These are phyloP conservation scores for Claviceps arundinis DNA, from an alignment of 2,329 filamentous ascomycete genomes.

Conservation along the genomic window DNA sequence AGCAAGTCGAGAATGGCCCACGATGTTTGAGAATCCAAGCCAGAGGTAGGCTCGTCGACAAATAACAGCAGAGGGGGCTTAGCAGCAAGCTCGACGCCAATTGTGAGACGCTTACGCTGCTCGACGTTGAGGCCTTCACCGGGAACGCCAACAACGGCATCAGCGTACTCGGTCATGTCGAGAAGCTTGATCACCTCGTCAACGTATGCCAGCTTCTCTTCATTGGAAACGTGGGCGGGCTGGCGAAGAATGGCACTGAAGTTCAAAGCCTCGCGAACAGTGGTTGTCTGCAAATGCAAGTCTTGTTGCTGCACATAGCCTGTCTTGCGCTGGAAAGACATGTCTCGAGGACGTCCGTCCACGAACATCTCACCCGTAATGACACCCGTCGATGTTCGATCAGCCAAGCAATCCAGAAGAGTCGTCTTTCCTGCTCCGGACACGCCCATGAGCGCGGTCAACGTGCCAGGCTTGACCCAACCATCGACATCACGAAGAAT, in stretches of 20 bases:
- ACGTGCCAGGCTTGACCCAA: constrained; percentile 84
- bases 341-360: constrained; percentile 53
- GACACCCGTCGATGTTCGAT: constrained; percentile 77
- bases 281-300: constrained; percentile 71
- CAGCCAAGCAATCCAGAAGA: constrained; percentile 72
- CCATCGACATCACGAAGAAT: constrained; percentile 80
- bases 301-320: constrained; percentile 91
- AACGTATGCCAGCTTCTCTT: constrained; percentile 77
- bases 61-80: constrained; percentile 84
- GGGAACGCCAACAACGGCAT: constrained; percentile 80
- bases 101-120: constrained; percentile 67
- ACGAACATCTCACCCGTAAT: constrained; percentile 72
- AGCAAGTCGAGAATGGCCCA: constrained; percentile 85
- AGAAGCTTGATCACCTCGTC: constrained; percentile 83
- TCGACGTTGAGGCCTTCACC: constrained; percentile 71
- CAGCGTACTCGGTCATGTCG: constrained; percentile 81
- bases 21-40: constrained; percentile 83
- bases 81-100: constrained; percentile 89
- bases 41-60: constrained; percentile 88
- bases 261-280: constrained; percentile 74
- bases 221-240: constrained; percentile 54
- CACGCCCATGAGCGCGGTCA: constrained; percentile 84
- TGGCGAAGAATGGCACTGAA: constrained; percentile 82
- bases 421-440: constrained; percentile 93
- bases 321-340: constrained; percentile 81